Conservation (phyloP, 495 filamentous ascomycete genomes). For the Ramalina peruviana region DNA sequence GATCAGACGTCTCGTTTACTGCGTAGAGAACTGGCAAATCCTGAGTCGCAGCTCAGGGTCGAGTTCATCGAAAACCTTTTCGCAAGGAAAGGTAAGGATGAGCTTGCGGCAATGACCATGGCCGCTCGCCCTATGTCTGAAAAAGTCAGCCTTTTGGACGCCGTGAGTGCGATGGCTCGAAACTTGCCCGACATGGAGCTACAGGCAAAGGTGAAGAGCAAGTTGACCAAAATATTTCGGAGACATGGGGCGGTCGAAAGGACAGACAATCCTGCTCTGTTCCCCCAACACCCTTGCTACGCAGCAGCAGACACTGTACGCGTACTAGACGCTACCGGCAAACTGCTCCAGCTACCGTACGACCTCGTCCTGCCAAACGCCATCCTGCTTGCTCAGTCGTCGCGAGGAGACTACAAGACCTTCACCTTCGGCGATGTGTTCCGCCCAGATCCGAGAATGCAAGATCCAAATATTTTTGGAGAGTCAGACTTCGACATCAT, state of each 20-base stretch:
- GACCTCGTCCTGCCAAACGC: conserved; percentile 87
- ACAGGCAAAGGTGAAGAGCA: conserved; percentile 61
- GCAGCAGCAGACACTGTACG: conserved; percentile 44
- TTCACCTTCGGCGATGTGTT: conserved; percentile 87
- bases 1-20: conserved; percentile 77
- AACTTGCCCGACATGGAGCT: conserved; percentile 42
- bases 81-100: not conserved
- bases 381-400: conserved; percentile 62
- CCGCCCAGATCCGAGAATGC: conserved; percentile 60
- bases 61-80: conserved; percentile 58
- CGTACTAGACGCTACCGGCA: conserved; percentile 69
- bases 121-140: not conserved
- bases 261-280: conserved; percentile 52
- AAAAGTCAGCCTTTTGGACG: conserved; percentile 10
- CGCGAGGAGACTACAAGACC: conserved; percentile 53
- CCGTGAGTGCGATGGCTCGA: conserved; percentile 6
- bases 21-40: conserved; percentile 65
- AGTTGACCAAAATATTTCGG: conserved; percentile 67
- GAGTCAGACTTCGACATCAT: conserved; percentile 96
- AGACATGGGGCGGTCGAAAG: conserved; percentile 77
- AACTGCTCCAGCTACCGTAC: conserved; percentile 76
- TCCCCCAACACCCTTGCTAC: conserved; percentile 73
- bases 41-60: conserved; percentile 74
- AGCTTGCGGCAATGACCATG: not conserved
- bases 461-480: conserved; percentile 65